These are phyloP conservation scores for Komagataea norvegica DNA, from an alignment of 1,139 yeast genomes.

Conservation along the genomic window DNA sequence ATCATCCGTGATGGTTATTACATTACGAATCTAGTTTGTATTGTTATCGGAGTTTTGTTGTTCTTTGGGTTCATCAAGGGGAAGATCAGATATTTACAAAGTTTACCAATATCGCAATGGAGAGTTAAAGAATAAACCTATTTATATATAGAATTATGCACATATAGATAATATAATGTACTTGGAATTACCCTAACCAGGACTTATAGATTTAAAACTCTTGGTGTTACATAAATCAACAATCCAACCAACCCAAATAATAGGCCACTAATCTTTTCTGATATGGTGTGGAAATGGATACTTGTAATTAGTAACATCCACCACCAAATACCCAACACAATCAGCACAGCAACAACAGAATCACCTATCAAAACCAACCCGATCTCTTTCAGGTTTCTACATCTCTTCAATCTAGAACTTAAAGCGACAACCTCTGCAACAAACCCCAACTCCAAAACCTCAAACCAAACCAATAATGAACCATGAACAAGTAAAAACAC, in stretches of 20 bases:
- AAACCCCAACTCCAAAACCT: slow-evolving; percentile 34
- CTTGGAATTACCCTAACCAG: too few relatives aligned
- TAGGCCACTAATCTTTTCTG: slow-evolving; percentile 68
- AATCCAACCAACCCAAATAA: slow-evolving; percentile 53
- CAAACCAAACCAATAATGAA: slow-evolving; percentile 65
- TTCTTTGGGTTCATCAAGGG: slow-evolving; percentile 63
- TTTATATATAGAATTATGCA: too few relatives aligned
- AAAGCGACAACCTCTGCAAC: not conserved
- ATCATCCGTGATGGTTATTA: slow-evolving; percentile 77
- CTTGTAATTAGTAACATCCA: slow-evolving; percentile 87
- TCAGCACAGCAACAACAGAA: slow-evolving; percentile 32
- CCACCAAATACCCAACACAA: slow-evolving; percentile 62
- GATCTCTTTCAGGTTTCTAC: slow-evolving; percentile 1
- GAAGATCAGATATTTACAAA: slow-evolving; percentile 37
- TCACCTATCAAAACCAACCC: not conserved
- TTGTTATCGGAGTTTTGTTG: slow-evolving; percentile 58
- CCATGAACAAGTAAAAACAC: slow-evolving; percentile 75
- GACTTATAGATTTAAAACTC: slow-evolving; percentile 10
- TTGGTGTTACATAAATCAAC: slow-evolving; percentile 36
- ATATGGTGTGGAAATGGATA: slow-evolving; percentile 74
- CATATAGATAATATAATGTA: too few relatives aligned
- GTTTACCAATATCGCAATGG: slow-evolving; percentile 33
- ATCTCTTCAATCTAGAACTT: slow-evolving; percentile 9
- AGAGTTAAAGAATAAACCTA: slow-evolving; percentile 23
- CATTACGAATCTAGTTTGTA: slow-evolving; percentile 68